Conservation (phyloP, 805 yeast genomes). For the Saturnispora kantuleensis region DNA sequence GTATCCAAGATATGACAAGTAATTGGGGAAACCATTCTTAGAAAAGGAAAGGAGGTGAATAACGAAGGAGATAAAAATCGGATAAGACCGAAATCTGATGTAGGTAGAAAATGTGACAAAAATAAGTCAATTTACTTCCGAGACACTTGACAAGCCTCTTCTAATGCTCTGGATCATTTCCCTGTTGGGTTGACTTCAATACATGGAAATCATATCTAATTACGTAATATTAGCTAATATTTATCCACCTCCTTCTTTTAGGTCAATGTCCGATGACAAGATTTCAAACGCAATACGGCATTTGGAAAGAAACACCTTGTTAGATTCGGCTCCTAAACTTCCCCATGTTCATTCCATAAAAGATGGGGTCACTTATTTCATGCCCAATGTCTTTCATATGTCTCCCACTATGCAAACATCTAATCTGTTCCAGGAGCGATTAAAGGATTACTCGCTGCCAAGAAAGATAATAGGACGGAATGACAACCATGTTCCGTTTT, state of each 20-base stretch:
- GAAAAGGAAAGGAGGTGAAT: neutral
- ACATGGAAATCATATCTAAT: neutral
- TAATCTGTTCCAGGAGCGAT: neutral
- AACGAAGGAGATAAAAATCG: neutral
- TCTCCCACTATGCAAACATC: constrained; percentile 21
- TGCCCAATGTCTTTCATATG: constrained; percentile 27
- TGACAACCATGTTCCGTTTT: constrained; percentile 22
- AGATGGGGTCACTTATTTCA: constrained; percentile 25
- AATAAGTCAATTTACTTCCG: too few species aligned
- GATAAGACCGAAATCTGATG: neutral
- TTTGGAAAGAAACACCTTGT: constrained; percentile 1
- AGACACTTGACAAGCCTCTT: too few species aligned
- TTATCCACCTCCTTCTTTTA: too few species aligned
- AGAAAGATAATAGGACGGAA: neutral
- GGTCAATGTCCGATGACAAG: neutral
- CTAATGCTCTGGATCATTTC: too few species aligned
- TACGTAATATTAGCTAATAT: too few species aligned
- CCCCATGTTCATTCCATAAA: constrained; percentile 19
- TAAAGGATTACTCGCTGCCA: neutral
- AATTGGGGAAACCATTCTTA: constrained; percentile 36
- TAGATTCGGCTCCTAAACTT: constrained; percentile 16
- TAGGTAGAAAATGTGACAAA: too few species aligned
- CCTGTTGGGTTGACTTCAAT: too few species aligned
- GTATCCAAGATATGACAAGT: constrained; percentile 91
- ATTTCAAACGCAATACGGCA: constrained; percentile 3